Conservation (phyloP, 1,139 yeast species). For the Saccharomyces uvarum region DNA sequence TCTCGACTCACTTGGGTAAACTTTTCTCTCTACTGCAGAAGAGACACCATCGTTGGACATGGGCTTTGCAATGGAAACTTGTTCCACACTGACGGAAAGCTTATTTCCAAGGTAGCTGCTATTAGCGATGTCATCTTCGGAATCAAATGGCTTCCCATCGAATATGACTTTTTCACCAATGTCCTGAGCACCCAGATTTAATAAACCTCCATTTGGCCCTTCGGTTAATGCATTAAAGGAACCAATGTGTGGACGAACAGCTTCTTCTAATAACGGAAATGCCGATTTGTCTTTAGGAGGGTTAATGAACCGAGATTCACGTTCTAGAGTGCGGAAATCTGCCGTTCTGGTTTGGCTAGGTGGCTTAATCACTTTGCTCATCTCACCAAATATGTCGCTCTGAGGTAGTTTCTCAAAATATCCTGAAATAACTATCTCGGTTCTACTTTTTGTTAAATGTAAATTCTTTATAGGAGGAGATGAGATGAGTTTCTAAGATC, state of each 20-base stretch:
- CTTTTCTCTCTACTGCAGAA: slow-evolving; percentile 54
- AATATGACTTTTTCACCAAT: slow-evolving; percentile 80
- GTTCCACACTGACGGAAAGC: slow-evolving; percentile 67
- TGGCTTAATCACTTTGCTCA: slow-evolving; percentile 29
- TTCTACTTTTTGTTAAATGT: background rate
- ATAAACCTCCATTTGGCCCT: slow-evolving; percentile 75
- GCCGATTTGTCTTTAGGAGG: slow-evolving; percentile 86
- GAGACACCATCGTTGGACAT: slow-evolving; percentile 71
- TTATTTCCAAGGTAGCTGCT: slow-evolving; percentile 72
- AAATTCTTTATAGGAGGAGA: slow-evolving; percentile 4
- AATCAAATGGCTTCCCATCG: slow-evolving; percentile 47
- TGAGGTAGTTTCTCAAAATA: background rate
- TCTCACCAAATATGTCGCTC: slow-evolving; percentile 6
- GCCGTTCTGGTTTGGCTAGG: slow-evolving; percentile 33
- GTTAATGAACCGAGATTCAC: slow-evolving; percentile 74
- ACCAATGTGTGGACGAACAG: slow-evolving; percentile 91
- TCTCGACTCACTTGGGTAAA: slow-evolving; percentile 84
- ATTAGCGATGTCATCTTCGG: slow-evolving; percentile 11
- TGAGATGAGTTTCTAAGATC: slow-evolving; percentile 20
- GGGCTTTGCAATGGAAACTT: slow-evolving; percentile 83
- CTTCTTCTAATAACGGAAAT: slow-evolving; percentile 75
- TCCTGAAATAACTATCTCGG: background rate
- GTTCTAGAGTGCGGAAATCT: slow-evolving; percentile 75
- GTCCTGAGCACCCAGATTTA: slow-evolving; percentile 80
- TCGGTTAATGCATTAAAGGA: slow-evolving; percentile 93